phyloP scores from a whole-genome alignment of 306 rosid species.

The Quercus robur region DNA sequence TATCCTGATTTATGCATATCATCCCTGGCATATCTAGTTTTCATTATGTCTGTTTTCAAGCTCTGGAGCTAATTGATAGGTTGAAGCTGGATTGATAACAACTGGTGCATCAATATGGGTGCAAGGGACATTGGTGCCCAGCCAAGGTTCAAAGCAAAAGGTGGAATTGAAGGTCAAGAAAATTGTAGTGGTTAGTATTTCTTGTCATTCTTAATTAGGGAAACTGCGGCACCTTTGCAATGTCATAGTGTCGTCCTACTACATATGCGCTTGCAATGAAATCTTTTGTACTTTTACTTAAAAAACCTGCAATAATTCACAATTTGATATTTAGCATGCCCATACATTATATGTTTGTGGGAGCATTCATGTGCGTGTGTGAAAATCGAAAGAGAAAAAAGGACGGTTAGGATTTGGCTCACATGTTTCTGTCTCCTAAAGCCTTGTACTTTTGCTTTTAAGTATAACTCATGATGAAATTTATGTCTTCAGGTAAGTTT shows the following conservation, averaged over 20 bases:
- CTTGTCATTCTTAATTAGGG: slow-evolving; percentile 2
- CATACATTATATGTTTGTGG: not conserved
- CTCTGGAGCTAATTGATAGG: slow-evolving; percentile 52
- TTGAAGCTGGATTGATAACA: slow-evolving; percentile 65
- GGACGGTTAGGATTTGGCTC: not conserved
- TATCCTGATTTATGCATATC: not conserved
- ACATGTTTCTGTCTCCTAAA: not conserved
- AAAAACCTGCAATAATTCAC: not conserved
- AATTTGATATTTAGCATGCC: not conserved
- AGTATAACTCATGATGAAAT: not conserved
- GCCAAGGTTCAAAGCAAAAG: slow-evolving; percentile 89
- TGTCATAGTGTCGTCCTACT: not conserved
- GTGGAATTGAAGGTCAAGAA: slow-evolving; percentile 86
- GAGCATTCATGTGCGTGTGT: not conserved
- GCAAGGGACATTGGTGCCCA: slow-evolving; percentile 73
- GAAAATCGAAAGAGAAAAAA: not conserved
- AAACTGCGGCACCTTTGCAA: not conserved
- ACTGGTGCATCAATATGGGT: slow-evolving; percentile 94
- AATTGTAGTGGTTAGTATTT: slow-evolving; percentile 68
- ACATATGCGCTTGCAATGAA: not conserved
- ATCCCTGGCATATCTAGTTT: slow-evolving; percentile 7
- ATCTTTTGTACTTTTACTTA: not conserved
- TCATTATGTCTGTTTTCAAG: slow-evolving; percentile 29
- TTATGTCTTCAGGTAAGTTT: not conserved
- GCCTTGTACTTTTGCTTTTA: not conserved